A percentile compares a stretch with the other conserved stretches of the same genome.
Evolutionary conservation across 805 yeast genomes (phyloP).

Genomic region (Ogataea haglerorum): DNA sequence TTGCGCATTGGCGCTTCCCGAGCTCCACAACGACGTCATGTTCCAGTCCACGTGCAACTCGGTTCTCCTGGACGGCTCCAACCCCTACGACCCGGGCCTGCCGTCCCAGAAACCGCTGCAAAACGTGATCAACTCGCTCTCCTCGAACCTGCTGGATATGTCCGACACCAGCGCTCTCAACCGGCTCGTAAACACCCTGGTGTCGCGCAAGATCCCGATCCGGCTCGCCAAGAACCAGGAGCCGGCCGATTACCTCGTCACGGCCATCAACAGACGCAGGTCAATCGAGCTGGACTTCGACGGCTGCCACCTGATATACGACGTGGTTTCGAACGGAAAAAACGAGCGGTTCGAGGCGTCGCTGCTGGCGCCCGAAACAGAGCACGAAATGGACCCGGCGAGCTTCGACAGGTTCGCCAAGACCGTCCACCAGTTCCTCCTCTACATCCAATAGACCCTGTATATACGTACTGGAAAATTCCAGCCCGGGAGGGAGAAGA

Average conservation of each 20-base stretch:
- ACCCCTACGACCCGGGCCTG: constrained; percentile 12
- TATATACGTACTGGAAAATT: background rate
- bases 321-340: constrained; percentile 26
- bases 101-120: constrained; percentile 22
- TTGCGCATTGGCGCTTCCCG: constrained; percentile 26
- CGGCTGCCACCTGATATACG: constrained; percentile 25
- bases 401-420: constrained; percentile 11
- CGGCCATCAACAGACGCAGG: constrained; percentile 23
- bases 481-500: background rate
- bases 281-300: constrained; percentile 30
- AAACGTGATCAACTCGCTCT: constrained; percentile 21
- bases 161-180: constrained; percentile 16
- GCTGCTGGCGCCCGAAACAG: constrained; percentile 17
- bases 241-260: constrained; percentile 20
- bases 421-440: constrained; percentile 11
- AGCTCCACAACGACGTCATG: constrained; percentile 26
- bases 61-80: constrained; percentile 18
- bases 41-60: constrained; percentile 32
- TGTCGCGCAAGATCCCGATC: constrained; percentile 16
- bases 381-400: constrained; percentile 8
- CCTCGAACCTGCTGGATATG: constrained; percentile 21
- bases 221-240: constrained; percentile 5
- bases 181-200: constrained; percentile 16
- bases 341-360: constrained; percentile 25
- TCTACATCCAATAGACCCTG: constrained; percentile 8